Percentiles rank a stretch among this genome's conserved stretches.
These are phyloP conservation scores for Candida nemodendra DNA, from an alignment of 805 yeast genomes.

Conservation along the genomic window DNA sequence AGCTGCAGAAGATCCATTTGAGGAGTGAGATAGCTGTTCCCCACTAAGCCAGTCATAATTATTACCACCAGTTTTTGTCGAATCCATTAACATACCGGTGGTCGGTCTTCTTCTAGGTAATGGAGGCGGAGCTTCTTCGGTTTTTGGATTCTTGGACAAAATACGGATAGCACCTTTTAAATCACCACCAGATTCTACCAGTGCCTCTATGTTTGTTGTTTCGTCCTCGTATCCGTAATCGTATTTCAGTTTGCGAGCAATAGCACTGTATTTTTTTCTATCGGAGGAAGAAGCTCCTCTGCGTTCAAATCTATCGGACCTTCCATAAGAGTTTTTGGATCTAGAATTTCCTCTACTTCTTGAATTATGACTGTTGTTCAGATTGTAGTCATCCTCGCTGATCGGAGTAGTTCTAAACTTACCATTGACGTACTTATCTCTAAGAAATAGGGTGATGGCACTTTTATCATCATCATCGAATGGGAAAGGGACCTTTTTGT, in stretches of 20 bases:
- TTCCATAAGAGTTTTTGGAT: constrained; percentile 1
- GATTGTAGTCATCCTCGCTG: constrained; percentile 37
- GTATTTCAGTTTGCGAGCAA: constrained; percentile 45
- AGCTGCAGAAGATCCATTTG: constrained; percentile 26
- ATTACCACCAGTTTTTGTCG: constrained; percentile 34
- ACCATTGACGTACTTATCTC: constrained; percentile 69
- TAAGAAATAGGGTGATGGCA: constrained; percentile 54
- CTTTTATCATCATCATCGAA: constrained; percentile 68
- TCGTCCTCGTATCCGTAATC: constrained; percentile 57
- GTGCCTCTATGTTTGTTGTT: constrained; percentile 62
- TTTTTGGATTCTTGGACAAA: constrained; percentile 40
- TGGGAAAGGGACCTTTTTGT: constrained; percentile 66
- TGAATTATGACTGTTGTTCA: constrained; percentile 10
- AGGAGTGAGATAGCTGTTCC: constrained; percentile 21
- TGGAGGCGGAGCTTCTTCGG: constrained; percentile 48
- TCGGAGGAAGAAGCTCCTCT: constrained; percentile 56
- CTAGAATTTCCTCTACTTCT: constrained; percentile 12
- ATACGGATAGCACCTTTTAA: constrained; percentile 58
- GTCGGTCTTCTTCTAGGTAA: constrained; percentile 41
- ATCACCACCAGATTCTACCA: constrained; percentile 58
- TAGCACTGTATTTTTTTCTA: constrained; percentile 47
- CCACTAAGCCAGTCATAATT: constrained; percentile 37
- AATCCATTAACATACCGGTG: constrained; percentile 29
- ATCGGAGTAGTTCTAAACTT: constrained; percentile 46
- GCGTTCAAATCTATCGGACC: constrained; percentile 38